A percentile compares a stretch with the other conserved stretches of the same genome.
phyloP scores from a whole-genome alignment of 768 basidiomycete genomes.

The Termitomyces sp. region DNA sequence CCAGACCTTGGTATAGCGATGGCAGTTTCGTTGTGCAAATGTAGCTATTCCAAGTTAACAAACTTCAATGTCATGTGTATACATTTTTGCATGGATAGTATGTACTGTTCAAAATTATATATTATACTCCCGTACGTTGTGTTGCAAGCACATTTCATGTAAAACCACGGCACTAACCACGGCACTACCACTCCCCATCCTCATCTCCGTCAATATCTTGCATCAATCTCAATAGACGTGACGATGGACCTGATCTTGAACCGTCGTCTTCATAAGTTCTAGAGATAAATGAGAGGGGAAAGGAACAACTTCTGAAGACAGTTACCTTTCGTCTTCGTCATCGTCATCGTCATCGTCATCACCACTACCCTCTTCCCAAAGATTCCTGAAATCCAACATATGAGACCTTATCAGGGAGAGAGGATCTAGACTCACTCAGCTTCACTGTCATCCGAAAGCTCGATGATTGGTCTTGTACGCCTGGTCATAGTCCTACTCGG shows the following conservation, averaged over 20 bases:
- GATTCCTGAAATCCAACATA: neutral
- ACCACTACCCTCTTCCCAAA: neutral
- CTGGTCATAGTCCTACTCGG: neutral
- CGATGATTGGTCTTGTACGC: neutral
- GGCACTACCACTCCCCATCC: too few species aligned
- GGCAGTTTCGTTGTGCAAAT: too few species aligned
- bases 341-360: neutral
- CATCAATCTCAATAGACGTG: constrained; percentile 9
- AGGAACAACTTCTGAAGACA: too few species aligned
- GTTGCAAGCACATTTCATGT: too few species aligned
- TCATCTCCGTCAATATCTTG: neutral
- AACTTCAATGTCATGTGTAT: too few species aligned
- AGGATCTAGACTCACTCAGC: constrained; percentile 1
- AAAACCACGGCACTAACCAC: too few species aligned
- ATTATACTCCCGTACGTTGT: too few species aligned
- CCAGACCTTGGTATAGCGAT: too few species aligned
- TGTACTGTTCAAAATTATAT: too few species aligned
- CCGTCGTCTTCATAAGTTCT: constrained; percentile 11
- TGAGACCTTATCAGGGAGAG: neutral
- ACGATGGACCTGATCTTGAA: constrained; percentile 12
- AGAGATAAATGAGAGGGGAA: neutral
- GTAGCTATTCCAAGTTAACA: too few species aligned
- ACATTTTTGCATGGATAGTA: too few species aligned
- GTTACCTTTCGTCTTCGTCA: neutral
- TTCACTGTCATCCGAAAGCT: constrained; percentile 4